Conservation (phyloP, 345 rosid species). For the Heritiera littoralis region DNA sequence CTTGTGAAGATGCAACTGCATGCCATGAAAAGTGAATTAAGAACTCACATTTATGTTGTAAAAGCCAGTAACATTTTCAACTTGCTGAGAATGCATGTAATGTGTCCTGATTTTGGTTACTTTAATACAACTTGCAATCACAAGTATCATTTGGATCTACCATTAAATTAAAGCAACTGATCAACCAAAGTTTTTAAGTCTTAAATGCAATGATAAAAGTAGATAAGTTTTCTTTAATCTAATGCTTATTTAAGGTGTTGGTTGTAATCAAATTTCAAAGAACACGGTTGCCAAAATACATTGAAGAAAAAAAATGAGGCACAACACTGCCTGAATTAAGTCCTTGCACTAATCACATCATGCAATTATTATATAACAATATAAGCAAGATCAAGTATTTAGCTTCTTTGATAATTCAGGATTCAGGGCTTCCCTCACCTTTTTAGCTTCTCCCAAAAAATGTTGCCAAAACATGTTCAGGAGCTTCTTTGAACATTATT, state of each 20-base stretch:
- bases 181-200: neutral
- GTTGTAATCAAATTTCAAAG: neutral
- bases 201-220: neutral
- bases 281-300: neutral
- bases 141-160: neutral
- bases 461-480: neutral
- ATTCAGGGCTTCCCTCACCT: neutral
- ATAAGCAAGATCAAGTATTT: neutral
- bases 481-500: neutral
- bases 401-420: neutral
- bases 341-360: neutral
- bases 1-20: slow-evolving; percentile 47
- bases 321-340: neutral
- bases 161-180: neutral
- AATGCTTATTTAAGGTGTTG: neutral
- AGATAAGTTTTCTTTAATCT: neutral
- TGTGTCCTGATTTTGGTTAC: neutral
- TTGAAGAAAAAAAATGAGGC: neutral
- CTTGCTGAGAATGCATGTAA: neutral
- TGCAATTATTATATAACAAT: neutral
- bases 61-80: neutral
- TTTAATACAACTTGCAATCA: neutral
- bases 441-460: neutral
- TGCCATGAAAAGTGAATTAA: neutral
- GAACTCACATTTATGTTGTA: neutral